phyloP scores from a whole-genome alignment of 805 yeast genomes.

The Scheffersomyces stipitis region DNA sequence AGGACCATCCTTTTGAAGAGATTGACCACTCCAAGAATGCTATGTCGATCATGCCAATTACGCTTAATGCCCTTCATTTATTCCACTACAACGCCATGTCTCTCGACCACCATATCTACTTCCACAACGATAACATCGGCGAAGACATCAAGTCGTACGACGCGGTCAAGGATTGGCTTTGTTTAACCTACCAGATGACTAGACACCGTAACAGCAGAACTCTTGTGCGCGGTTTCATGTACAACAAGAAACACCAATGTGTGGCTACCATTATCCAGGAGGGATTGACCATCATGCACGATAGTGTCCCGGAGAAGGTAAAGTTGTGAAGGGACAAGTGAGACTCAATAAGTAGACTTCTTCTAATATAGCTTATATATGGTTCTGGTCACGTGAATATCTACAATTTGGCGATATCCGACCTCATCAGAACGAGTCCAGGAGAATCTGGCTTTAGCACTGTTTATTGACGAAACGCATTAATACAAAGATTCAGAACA shows the following conservation, averaged over 20 bases:
- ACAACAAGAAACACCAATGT: conserved; percentile 27
- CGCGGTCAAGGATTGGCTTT: conserved; percentile 36
- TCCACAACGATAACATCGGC: conserved; percentile 28
- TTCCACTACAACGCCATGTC: conserved; percentile 48
- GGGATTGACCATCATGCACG: conserved; percentile 35
- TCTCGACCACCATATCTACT: conserved; percentile 44
- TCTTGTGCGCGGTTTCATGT: conserved; percentile 38
- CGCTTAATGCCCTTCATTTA: conserved; percentile 34
- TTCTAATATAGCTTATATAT: no score
- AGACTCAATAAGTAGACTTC: no score
- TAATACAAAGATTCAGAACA: no score
- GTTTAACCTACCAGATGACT: conserved; percentile 36
- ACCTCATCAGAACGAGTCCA: no score
- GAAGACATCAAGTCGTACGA: conserved; percentile 18
- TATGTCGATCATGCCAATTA: conserved; percentile 21
- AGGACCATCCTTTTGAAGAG: conserved; percentile 26
- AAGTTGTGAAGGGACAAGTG: no score
- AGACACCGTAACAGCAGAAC: conserved; percentile 35
- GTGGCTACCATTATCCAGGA: conserved; percentile 44
- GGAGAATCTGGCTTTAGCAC: no score
- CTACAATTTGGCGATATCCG: no score
- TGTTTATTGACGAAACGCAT: no score
- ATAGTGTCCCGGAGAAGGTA: conserved; percentile 19
- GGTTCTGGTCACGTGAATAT: no score
- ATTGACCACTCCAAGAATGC: conserved; percentile 36